Evolutionary conservation across 202 grass and related monocot species (phyloP).

Genomic region (Alloteropsis angusta): DNA sequence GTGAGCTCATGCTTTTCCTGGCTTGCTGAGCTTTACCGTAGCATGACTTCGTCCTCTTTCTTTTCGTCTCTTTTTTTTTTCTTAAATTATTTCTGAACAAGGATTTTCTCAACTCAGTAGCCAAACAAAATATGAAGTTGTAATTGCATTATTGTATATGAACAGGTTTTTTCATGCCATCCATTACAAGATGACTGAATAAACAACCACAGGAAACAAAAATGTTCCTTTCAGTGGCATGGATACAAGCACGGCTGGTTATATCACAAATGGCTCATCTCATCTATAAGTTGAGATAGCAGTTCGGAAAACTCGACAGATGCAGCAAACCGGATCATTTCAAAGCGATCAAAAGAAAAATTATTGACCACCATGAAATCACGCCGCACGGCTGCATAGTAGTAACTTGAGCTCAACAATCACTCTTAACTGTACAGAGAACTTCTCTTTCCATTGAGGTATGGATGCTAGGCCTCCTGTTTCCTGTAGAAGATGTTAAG

Average conservation of each 20-base stretch:
- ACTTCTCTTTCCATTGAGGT: background rate
- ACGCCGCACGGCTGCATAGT: background rate
- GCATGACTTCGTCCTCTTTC: background rate
- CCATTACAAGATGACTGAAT: background rate
- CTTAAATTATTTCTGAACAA: background rate
- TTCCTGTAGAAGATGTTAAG: slow-evolving; percentile 62
- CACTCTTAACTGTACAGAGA: slow-evolving; percentile 10
- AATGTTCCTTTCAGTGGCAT: background rate
- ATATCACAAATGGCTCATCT: slow-evolving; percentile 1
- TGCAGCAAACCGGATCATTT: slow-evolving; percentile 5
- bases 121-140: background rate
- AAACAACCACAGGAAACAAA: background rate
- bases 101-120: background rate
- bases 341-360: slow-evolving; percentile 32
- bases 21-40: background rate
- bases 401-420: slow-evolving; percentile 4
- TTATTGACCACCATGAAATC: slow-evolving; percentile 25
- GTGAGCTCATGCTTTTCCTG: background rate
- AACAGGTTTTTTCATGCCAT: background rate
- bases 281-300: background rate
- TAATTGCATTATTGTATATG: background rate
- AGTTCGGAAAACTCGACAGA: slow-evolving; percentile 2
- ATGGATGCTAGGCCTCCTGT: slow-evolving; percentile 38
- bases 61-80: background rate
- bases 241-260: background rate